Base-by-base conservation (phyloP, 2,329 filamentous ascomycete genomes). In the Sclerotinia glacialis region DNA sequence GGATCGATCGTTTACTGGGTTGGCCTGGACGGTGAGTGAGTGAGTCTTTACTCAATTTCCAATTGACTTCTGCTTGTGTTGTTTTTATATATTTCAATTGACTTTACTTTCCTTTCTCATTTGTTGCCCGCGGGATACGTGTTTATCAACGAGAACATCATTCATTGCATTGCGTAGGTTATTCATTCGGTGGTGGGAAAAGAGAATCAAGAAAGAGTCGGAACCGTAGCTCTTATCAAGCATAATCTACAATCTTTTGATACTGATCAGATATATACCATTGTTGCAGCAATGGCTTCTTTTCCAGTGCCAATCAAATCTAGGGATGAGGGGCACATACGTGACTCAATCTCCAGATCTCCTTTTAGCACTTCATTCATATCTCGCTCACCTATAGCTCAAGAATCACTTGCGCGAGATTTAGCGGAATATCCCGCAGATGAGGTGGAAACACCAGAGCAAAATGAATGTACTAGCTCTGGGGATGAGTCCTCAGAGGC, bases 361-460 rank as follows among this genome's bases (percentile, higher is more conserved):
- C 77, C 72, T 16, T 77, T 78, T 70, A 73, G 77, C 64, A 75
- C 74, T 47, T 82, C 80, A 7, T 87, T 87, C 76, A 79, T 80
- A 34, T 83, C 85, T 28, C 80, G 81, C 37, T 89, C 89, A n/a
- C 87, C 88, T 28, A 81, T 90, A 58, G 89, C 87, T 0, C 85
- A 89, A 69, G 84, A 85, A 40, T 84, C 85, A 44, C 80, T 92
- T 67, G 87, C 87, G 8, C 82, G 85, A 47, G 89, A 92, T 75
- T 79, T 91, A 9, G 87, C 86, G 46, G 85, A 86, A 61, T 89
- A 85, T 68, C 83, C 84, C 5, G 86, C 87, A 44, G 82, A 86
- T 63, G 85, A 85, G 49, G 79, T 78, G 62, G 76, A 80, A 60
- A 74, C 74, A 34, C 76, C 77, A 16, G 77, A 77, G 5, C 75